Percentiles rank a stretch among this genome's conserved stretches.
Evolutionary conservation across 345 rosid species (phyloP).

Genomic region (Eucalyptus erythrocorys): DNA sequence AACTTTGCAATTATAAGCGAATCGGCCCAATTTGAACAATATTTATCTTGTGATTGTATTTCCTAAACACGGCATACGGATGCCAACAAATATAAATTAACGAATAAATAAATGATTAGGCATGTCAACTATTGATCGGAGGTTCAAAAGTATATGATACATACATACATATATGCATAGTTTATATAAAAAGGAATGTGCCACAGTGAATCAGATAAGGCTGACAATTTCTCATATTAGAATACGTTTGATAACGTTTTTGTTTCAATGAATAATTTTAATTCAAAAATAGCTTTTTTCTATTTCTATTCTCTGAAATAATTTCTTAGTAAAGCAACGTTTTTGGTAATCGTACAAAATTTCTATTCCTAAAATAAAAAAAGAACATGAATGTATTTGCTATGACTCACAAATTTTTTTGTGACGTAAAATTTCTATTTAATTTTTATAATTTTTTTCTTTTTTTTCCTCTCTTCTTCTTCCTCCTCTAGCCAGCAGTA

Average conservation of each 20-base stretch:
- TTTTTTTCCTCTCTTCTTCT: too few relatives aligned
- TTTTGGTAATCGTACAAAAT: too few relatives aligned
- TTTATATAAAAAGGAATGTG: not conserved
- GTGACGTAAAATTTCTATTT: too few relatives aligned
- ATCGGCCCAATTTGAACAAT: not conserved
- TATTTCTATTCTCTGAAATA: too few relatives aligned
- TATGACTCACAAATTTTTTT: too few relatives aligned
- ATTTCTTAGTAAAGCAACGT: fast-evolving
- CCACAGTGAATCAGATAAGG: not conserved
- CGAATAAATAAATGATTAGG: not conserved
- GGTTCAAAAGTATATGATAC: not conserved
- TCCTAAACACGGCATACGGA: not conserved
- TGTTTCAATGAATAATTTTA: too few relatives aligned
- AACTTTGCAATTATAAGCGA: not conserved
- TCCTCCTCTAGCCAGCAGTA: fast-evolving
- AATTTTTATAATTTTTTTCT: too few relatives aligned
- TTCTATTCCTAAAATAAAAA: too few relatives aligned
- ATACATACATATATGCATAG: too few relatives aligned
- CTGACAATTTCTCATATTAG: not conserved
- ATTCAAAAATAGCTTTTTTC: too few relatives aligned
- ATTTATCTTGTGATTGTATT: not conserved
- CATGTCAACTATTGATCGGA: not conserved
- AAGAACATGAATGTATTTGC: too few relatives aligned
- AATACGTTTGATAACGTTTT: too few relatives aligned
- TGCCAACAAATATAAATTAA: not conserved